Base-by-base conservation (phyloP, 371 early-diverging fungal species). In the Phascolomyces articulosus region DNA sequence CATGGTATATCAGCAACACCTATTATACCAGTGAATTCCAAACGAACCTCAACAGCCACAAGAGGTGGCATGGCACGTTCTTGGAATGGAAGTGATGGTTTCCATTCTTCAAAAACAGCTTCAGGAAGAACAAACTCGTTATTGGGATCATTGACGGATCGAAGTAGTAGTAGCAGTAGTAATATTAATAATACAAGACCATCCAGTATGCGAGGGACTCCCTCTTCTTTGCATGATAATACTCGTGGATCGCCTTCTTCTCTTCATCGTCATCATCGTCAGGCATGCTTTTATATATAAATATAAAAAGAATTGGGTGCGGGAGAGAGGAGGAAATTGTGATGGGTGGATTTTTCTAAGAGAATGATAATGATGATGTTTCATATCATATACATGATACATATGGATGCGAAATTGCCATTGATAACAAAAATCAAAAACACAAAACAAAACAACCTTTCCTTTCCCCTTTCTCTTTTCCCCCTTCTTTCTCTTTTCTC, bases 171-270 rank as follows among this genome's bases (percentile, higher is more conserved):
- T 6, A 34, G 11, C 11, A 34, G 11, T 34, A 6, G 11, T 34
- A 63, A 66, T 26, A 73, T 61, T 41, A 75, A 77, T 48, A 72
- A 64, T 66, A n/a, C 24, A 51, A 63, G 68, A 54, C 73, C 74
- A 7, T 66, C 69, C 34, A 76, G 77, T 58, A 63, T 79, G 67
- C 64, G 70, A 38, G 68, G 71, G 20, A 62, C 66, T 49, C 71
- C 79, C 41, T 67, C 76, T 20, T 47, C 71, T 28, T 63, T 70
- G 13, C 58, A 66, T 26, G 66, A 61, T 21, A 74, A 55, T 55
- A 27, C 16, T 55, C 55, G n/a, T 31, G n/a, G 71, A 16, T 49
- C 51, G 20, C 24, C 60, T 54, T 60, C 60, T 27, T 38, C 59
- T 8, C 40, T 61, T 15, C 55, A 57, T 27, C 67, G 58, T 34